Conservation (phyloP, 1,139 yeast species). For the Blastobotrys illinoisensis region DNA sequence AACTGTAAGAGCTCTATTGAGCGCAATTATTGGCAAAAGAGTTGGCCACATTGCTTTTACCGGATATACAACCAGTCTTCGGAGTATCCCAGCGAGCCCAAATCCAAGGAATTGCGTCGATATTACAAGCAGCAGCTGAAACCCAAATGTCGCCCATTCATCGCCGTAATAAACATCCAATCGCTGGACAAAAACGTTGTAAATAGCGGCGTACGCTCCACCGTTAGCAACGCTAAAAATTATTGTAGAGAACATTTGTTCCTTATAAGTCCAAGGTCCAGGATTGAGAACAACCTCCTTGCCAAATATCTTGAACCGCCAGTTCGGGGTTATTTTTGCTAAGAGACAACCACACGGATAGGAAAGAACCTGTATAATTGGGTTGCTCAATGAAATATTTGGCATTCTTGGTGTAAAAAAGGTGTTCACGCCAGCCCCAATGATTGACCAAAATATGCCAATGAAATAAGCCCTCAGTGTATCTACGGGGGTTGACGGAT, state of each 20-base stretch:
- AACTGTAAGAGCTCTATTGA: conserved; percentile 43
- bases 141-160: conserved; percentile 45
- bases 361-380: conserved; percentile 51
- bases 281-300: conserved; percentile 43
- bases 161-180: conserved; percentile 37
- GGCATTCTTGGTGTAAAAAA: conserved; percentile 54
- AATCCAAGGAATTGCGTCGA: conserved; percentile 56
- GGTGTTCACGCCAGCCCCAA: conserved; percentile 52
- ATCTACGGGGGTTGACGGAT: conserved; percentile 38
- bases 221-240: conserved; percentile 41
- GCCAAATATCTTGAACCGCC: conserved; percentile 40
- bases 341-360: conserved; percentile 38
- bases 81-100: conserved; percentile 56
- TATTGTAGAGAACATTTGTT: conserved; percentile 57
- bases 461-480: conserved; percentile 50
- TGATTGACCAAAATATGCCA: conserved; percentile 50
- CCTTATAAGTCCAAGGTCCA: conserved; percentile 63
- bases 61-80: conserved; percentile 54
- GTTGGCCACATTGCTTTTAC: conserved; percentile 53
- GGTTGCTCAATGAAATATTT: conserved; percentile 38
- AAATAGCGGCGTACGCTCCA: conserved; percentile 38
- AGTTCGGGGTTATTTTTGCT: conserved; percentile 40
- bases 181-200: conserved; percentile 32
- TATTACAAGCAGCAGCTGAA: conserved; percentile 44
- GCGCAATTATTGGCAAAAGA: conserved; percentile 47